Base-by-base conservation (phyloP, 352 stramenopile genomes). In the Phytophthora nicotianae region DNA sequence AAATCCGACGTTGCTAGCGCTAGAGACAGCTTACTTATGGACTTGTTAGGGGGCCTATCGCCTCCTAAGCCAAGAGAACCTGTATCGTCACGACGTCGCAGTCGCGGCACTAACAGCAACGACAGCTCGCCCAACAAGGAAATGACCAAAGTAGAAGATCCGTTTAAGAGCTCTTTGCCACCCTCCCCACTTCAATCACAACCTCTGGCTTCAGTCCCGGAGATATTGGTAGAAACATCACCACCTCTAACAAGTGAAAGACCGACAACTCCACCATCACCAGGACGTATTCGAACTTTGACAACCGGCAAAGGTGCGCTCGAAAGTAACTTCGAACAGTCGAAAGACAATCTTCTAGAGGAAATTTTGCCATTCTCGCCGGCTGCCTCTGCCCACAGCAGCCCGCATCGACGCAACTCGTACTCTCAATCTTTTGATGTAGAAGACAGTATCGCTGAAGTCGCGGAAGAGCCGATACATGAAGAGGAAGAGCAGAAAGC, bases 321-420 rank as follows among this genome's bases (percentile, higher is more conserved):
- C 4, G 79, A 89, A 41, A 70, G 61, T 11, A 79, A 88, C 32
- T 90, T 89, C 37, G 81, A 90, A 52, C 81, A 86, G 57, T 81
- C 79, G 8, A 90, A 90, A 53, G 79, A 86, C 60, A 84, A 77
- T 59, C 43, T 90, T 3, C 63, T 90, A 5, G 79, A 90, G 46
- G 79, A 90, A 42, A 70, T 90, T 13, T 47, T 89, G 13, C 62
- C 78, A 2, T 69, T 75, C 2, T 70, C 74, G 1, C 62, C 59
- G 6, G 60, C 61, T 14, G 27, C 35, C 6, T 68, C 68, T 16
- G 50, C 49, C 50, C 46, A 52, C 2, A 69, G 45, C 19, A 74
- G 65, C 10, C 50, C 67, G 5, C 43, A 60, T 32, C 71, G 64
- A n/a, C 74, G 59, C n/a, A 71, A 68, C 32, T 84, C 79, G 14